Conservation (phyloP, 305 asterid species). For the Coffea humblotiana region DNA sequence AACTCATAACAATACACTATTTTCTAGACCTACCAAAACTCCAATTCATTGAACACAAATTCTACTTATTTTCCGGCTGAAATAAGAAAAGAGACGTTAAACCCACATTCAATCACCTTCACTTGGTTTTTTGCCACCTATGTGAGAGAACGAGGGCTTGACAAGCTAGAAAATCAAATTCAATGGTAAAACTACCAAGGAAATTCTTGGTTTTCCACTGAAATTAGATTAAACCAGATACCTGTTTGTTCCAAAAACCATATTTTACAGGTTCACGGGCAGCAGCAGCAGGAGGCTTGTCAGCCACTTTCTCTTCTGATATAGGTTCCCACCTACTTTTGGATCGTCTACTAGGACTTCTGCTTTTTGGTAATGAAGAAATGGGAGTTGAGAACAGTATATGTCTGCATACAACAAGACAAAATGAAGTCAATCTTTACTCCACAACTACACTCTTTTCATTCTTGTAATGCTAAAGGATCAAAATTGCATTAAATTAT, state of each 20-base stretch:
- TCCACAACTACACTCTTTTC: background rate
- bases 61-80: background rate
- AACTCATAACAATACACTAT: background rate
- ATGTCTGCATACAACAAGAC: constrained; percentile 44
- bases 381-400: constrained; percentile 38
- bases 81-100: background rate
- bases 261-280: constrained; percentile 47
- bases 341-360: constrained; percentile 77
- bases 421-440: constrained; percentile 12
- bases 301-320: constrained; percentile 59
- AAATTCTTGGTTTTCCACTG: background rate
- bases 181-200: background rate
- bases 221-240: constrained; percentile 23
- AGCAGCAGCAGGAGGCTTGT: constrained; percentile 40
- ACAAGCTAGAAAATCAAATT: background rate
- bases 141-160: background rate
- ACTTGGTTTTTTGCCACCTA: background rate
- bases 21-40: background rate
- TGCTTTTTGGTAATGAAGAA: constrained; percentile 52
- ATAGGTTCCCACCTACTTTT: constrained; percentile 99
- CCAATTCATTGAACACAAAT: background rate
- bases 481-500: constrained; percentile 3
- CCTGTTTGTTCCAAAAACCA: constrained; percentile 86
- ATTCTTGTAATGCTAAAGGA: background rate
- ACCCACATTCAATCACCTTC: background rate